Conservation (phyloP, 2,329 filamentous ascomycete species). For the Mariannaea sp. region DNA sequence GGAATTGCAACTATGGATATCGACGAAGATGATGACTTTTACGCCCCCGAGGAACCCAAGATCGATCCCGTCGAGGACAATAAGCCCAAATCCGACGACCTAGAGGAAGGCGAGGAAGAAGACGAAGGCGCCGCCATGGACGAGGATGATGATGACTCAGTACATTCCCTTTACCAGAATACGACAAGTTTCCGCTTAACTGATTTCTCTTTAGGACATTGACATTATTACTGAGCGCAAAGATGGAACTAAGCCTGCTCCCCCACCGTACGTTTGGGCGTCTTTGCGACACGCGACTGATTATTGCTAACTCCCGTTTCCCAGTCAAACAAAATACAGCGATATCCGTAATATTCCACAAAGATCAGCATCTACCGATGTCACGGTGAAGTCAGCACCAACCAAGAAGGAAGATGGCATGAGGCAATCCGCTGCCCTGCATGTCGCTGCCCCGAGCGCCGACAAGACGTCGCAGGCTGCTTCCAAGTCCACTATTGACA, state of each 20-base stretch:
- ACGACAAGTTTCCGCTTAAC: not conserved
- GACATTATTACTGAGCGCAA: constrained; percentile 71
- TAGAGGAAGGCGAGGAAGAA: constrained; percentile 68
- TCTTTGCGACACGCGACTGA: constrained; percentile 11
- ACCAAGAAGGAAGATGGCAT: constrained; percentile 53
- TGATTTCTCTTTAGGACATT: constrained; percentile 56
- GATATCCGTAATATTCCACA: constrained; percentile 70
- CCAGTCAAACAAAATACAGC: constrained; percentile 65
- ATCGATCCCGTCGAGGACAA: constrained; percentile 41
- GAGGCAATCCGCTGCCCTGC: constrained; percentile 38
- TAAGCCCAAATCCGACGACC: constrained; percentile 54
- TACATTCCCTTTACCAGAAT: constrained; percentile 16
- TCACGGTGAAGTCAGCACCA: constrained; percentile 50
- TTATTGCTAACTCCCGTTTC: constrained; percentile 13
- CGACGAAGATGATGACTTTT: constrained; percentile 71
- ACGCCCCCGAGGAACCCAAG: constrained; percentile 62
- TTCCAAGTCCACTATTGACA: constrained; percentile 81
- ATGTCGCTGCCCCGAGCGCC: constrained; percentile 51
- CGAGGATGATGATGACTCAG: constrained; percentile 59
- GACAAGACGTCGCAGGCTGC: constrained; percentile 66
- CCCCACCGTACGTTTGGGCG: constrained; percentile 56
- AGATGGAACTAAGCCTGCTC: constrained; percentile 64
- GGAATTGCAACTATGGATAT: constrained; percentile 60
- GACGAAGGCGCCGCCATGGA: constrained; percentile 66
- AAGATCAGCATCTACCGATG: constrained; percentile 59